These are phyloP conservation scores for Urochloa ruziziensis DNA, from an alignment of 176 grass and related monocot genomes.

Conservation along the genomic window DNA sequence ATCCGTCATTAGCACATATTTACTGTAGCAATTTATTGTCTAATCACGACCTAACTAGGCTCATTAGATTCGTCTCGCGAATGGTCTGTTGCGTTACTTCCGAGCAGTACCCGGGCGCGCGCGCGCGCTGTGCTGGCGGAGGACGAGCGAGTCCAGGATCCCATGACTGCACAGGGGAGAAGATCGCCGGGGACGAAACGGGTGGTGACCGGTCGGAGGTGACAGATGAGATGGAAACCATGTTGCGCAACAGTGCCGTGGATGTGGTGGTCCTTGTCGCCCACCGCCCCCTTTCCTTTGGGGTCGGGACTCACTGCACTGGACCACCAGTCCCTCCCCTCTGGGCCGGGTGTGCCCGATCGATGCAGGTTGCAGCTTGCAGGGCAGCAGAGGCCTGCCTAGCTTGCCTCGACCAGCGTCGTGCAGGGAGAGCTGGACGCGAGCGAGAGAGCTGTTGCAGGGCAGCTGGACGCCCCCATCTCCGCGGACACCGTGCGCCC, in stretches of 20 bases:
- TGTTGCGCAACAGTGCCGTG: not conserved
- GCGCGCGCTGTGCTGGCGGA: not conserved
- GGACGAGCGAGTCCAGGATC: conserved; percentile 14
- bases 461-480: no score
- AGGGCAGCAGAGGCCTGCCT: not conserved
- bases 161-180: conserved; percentile 9
- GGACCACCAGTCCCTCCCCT: not conserved
- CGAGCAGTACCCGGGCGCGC: no score
- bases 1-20: no score
- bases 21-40: no score
- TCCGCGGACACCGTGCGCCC: not conserved
- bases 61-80: no score
- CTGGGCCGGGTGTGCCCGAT: not conserved
- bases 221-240: not conserved
- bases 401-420: not conserved
- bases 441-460: not conserved
- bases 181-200: not conserved
- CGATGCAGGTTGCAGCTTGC: no score
- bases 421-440: not conserved
- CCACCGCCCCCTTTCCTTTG: not conserved
- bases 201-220: not conserved
- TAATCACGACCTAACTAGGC: no score
- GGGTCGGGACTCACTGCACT: not conserved
- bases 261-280: conserved; percentile 32
- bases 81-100: not conserved